Evolutionary conservation across 2,329 filamentous ascomycete species (phyloP), one percentile per base, ranked within the genome.

Genomic region (Colletotrichum paranaense): DNA sequence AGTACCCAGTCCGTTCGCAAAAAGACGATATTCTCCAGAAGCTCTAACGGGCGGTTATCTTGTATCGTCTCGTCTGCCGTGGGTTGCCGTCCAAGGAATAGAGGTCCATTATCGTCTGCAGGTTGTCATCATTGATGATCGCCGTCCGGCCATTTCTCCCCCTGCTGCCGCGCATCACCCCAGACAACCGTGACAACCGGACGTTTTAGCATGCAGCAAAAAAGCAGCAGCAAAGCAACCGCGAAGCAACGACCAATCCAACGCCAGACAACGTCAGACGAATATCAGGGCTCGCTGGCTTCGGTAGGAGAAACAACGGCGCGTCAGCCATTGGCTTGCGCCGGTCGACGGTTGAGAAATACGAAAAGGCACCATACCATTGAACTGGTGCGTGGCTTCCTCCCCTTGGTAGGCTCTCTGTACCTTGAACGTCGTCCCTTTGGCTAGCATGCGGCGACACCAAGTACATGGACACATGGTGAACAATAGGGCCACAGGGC

Each of bases 111-210:
- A 60, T 70, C 46, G 22, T 69, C 70, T 73, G 70, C 70, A 73
- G 60, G 55, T 28, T 65, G 53, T 73, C 70, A 70, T 73, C 70
- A 73, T 73, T 60, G 67, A 46, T 42, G 67, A 70, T 70, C 70
- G 59, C 16, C 70, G 30, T 49, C 35, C 26, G 42, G 26, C 60
- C 30, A 28, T 52, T 14, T 19, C 28, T 52, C 53, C 67, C 67
- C 67, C 56, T 58, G 70, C 60, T 46, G 63, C 60, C 60, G 67
- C 70, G 55, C 70, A 70, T 73, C 70, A 73, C 70, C 70, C 67
- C 67, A 73, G 70, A 73, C 42, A 73, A 73, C 70, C 67, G 60
- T 55, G 28, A 30, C 28, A 65, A 24, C 38, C 38, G 38, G 16
- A 42, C 38, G 38, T 55, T 49, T 52, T 59, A 60, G 60, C 59